phyloP scores from a whole-genome alignment of 202 grass and related monocot genomes.

The Panicum hallii region DNA sequence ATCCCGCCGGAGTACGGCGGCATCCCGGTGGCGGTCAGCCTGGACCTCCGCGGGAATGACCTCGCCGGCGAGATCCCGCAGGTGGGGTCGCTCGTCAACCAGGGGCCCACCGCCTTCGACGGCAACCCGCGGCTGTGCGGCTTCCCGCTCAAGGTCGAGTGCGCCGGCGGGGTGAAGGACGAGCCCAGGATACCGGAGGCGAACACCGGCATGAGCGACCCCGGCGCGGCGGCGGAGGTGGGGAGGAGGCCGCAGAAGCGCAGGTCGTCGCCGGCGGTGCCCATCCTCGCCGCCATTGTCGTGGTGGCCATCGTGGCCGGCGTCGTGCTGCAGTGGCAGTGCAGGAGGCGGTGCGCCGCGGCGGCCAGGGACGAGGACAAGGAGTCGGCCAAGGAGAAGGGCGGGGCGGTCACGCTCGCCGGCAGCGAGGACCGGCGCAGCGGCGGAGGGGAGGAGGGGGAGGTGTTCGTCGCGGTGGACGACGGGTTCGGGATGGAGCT shows the following conservation, averaged over 20 bases:
- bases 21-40: conserved; percentile 78
- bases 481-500: conserved; percentile 87
- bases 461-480: conserved; percentile 85
- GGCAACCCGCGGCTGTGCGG: conserved; percentile 80
- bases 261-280: conserved; percentile 51
- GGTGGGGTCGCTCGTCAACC: conserved; percentile 86
- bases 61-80: conserved; percentile 93
- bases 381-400: conserved; percentile 60
- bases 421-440: conserved; percentile 55
- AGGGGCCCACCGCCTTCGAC: conserved; percentile 90
- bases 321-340: conserved; percentile 77
- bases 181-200: conserved; percentile 62
- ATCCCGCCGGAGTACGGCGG: conserved; percentile 77
- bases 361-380: conserved; percentile 46
- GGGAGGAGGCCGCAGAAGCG: conserved; percentile 39
- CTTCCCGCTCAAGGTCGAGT: conserved; percentile 80
- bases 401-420: conserved; percentile 38
- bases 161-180: conserved; percentile 46
- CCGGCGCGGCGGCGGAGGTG: conserved; percentile 36
- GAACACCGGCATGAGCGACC: conserved; percentile 37
- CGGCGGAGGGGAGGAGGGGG: conserved; percentile 69
- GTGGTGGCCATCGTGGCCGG: conserved; percentile 54
- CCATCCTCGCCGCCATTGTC: conserved; percentile 63
- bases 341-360: conserved; percentile 52
- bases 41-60: conserved; percentile 84